Evolutionary conservation across 345 rosid species (phyloP), one percentile per base, ranked within the genome.

Genomic region (Dipteronia dyeriana): DNA sequence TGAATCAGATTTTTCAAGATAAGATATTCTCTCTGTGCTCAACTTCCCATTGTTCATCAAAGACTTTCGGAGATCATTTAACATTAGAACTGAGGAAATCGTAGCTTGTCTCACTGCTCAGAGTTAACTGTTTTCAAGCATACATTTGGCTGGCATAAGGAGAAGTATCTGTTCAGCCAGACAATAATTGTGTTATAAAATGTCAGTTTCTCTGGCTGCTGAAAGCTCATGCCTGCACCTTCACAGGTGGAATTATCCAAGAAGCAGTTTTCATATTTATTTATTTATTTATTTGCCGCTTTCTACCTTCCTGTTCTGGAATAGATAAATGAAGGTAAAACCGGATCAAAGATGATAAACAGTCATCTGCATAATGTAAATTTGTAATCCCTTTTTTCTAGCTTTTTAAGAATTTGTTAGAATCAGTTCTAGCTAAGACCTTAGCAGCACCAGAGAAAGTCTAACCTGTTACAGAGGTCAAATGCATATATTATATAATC

Each of bases 111-210:
- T 31, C 3, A 25, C 9, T 25, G 11, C 38, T 57, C 17, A 54
- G 54, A 57, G 0, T 66, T 66, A 73, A 45, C 67, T 31, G 17
- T n/a, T 45, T 45, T 68, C 23, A 45, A 68, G 54, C 54, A 68
- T 7, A 7, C 26, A 68, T 23, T 23, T 25, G 7, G 14, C 73
- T 41, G 29, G 39, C 29, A 69, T 47, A 49, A 49, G 5, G 25
- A n/a, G 53, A 11, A 68, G 8, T 64, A 68, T 22, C 73, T 4
- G 20, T 45, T 31, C 56, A 25, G 53, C 59, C 2, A 49, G 19
- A 49, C 25, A 67, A 41, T 39, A 25, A 68, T 12, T 3, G 7
- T 29, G 45, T 2, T 53, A 53, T 20, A 7, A 5, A 34, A n/a
- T 6, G 17, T 7, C 65, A 11, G 75, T 71, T 71, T 71, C 75